A percentile compares a stretch with the other conserved stretches of the same genome.
Conservation (phyloP, 768 basidiomycete genomes). For the Naematelia encephala region DNA sequence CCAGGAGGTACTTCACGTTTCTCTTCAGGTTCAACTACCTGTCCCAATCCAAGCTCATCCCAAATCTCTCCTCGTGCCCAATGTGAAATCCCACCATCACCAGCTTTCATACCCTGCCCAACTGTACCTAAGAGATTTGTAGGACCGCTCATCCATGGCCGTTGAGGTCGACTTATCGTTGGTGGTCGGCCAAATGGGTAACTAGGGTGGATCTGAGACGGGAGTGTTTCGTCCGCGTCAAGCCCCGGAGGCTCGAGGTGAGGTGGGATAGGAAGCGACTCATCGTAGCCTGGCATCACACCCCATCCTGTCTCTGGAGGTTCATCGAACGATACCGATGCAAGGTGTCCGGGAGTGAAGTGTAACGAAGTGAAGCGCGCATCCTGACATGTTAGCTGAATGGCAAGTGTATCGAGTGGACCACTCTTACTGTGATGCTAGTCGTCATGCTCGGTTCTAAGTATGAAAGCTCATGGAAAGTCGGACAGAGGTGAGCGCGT, state of each 20-base stretch:
- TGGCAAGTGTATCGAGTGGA: background rate
- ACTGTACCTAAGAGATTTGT: conserved; percentile 37
- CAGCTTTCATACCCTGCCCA: background rate
- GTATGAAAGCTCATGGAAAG: too few species aligned
- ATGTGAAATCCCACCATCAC: conserved; percentile 2
- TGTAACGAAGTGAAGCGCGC: conserved; percentile 42
- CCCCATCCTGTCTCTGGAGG: conserved; percentile 44
- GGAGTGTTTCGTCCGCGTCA: conserved; percentile 42
- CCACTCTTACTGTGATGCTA: conserved; percentile 28
- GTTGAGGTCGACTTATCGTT: conserved; percentile 3
- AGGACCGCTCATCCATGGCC: conserved; percentile 9
- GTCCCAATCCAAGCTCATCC: conserved; percentile 36
- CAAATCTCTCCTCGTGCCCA: conserved; percentile 23
- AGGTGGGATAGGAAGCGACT: conserved; percentile 33
- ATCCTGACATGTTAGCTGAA: conserved; percentile 21
- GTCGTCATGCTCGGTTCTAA: conserved; percentile 29
- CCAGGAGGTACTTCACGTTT: conserved; percentile 42
- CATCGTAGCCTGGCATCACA: conserved; percentile 46
- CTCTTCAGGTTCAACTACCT: conserved; percentile 26
- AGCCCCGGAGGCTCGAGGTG: conserved; percentile 38
- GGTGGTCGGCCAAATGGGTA: conserved; percentile 41
- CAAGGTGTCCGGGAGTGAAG: conserved; percentile 27
- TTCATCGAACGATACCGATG: conserved; percentile 32
- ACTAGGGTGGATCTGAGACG: conserved; percentile 32
- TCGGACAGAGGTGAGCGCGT: too few species aligned